Conservation (phyloP, 352 stramenopile genomes). For the Pythium brachiatum region DNA sequence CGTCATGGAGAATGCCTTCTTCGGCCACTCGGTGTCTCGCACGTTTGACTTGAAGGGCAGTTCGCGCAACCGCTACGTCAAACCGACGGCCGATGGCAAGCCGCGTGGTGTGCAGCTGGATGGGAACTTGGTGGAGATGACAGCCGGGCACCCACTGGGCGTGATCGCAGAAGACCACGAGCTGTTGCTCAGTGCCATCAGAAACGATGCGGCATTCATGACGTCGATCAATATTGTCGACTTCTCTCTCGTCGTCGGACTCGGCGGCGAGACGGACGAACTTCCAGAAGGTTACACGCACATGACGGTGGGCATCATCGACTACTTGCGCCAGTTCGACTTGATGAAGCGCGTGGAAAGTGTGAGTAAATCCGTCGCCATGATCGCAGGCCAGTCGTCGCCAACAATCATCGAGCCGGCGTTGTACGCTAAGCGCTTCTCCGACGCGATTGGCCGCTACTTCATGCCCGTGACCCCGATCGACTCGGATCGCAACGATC, state of each 20-base stretch:
- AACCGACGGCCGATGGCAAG: constrained; percentile 29
- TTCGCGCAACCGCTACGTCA: constrained; percentile 92
- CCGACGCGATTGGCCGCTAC: constrained; percentile 94
- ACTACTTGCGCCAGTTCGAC: constrained; percentile 99
- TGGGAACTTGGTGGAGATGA: constrained; percentile 84
- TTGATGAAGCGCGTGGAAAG: constrained; percentile 99
- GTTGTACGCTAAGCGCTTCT: constrained; percentile 96
- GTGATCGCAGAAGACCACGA: constrained; percentile 70
- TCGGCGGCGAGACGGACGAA: constrained; percentile 52
- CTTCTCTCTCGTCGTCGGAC: constrained; percentile 97
- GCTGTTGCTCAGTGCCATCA: constrained; percentile 85
- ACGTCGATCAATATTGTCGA: constrained; percentile 99
- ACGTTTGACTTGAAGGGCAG: constrained; percentile 99
- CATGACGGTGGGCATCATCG: constrained; percentile 98
- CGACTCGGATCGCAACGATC: constrained; percentile 37
- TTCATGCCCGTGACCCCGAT: constrained; percentile 96
- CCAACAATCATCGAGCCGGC: constrained; percentile 97
- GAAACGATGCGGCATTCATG: constrained; percentile 97
- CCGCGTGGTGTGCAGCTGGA: constrained; percentile 67
- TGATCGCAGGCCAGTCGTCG: constrained; percentile 97
- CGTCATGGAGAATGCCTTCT: constrained; percentile 97
- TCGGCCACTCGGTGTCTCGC: constrained; percentile 89
- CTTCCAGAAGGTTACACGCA: constrained; percentile 38
- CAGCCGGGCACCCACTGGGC: constrained; percentile 68
- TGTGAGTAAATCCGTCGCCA: constrained; percentile 97